Base-by-base conservation (phyloP, 768 basidiomycete genomes). In the Podaxis rugospora region DNA sequence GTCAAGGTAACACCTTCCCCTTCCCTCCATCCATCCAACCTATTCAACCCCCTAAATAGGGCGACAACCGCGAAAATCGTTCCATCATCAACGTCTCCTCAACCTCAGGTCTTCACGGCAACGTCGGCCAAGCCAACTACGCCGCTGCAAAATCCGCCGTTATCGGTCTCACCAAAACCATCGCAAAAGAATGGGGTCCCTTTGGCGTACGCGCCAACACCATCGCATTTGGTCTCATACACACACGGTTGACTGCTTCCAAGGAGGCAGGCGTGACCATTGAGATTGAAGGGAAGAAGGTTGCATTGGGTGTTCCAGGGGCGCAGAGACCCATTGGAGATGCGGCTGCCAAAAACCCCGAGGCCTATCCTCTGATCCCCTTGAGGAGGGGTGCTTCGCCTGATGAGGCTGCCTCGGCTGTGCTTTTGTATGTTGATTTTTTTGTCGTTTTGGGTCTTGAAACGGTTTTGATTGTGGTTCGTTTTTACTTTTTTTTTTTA, bases 101-200 rank as follows among this genome's bases (percentile, higher is more conserved):
- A 0, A 87, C 83, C 2, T 82, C 85, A n/a, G 92, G 92, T 51
- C 79, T 93, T 28, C 92, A 93, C 71, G 92, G 92, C 18, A 93
- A 91, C 71, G 88, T 93, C 55, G 93, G 92, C 3, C 92, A 93
- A 72, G 86, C 79, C 14, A 93, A 93, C 75, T 92, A 91, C 66
- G 85, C 91, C 23, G 82, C 90, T 1, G 91, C 88, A 62, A 93
- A 92, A 68, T 76, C 90, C 11, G 92, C 88, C 6, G 85, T 93
- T 42, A 67, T 88, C 60, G 92, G 92, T 13, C 75, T 93, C 55
- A 90, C 91, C 40, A 93, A 93, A 78, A 93, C 92, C 42, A 85
- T 91, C 64, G 86, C 87, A 51, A 94, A 93, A 70, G 92, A 94
- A 69, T 94, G 92, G 92, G 92, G 92, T 32, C 73, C 78, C 3